Conservation (phyloP, 2,329 filamentous ascomycete species). For the Exophiala sideris region DNA sequence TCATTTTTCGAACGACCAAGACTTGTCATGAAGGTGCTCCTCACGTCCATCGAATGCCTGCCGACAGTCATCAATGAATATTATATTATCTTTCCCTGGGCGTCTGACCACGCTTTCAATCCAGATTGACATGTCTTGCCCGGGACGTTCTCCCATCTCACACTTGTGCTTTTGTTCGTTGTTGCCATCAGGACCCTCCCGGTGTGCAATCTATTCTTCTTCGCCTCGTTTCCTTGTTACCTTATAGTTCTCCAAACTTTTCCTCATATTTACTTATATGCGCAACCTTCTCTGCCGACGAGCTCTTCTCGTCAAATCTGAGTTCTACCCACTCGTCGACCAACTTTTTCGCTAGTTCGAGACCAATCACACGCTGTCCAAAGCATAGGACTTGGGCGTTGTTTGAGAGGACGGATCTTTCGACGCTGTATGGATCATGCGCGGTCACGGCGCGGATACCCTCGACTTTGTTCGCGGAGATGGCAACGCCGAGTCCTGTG, state of each 20-base stretch:
- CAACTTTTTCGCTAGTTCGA: conserved; percentile 74
- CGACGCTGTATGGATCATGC: conserved; percentile 80
- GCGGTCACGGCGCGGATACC: conserved; percentile 84
- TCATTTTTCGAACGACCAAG: too few species aligned
- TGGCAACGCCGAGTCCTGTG: conserved; percentile 82
- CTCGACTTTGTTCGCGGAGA: conserved; percentile 82
- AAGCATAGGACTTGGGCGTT: conserved; percentile 85
- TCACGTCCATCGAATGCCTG: too few species aligned
- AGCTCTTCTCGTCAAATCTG: conserved; percentile 67
- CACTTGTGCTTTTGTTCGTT: too few species aligned
- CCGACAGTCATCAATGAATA: too few species aligned
- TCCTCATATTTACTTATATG: conserved; percentile 44
- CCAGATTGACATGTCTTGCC: too few species aligned
- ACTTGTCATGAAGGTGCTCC: too few species aligned
- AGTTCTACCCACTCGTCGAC: conserved; percentile 83
- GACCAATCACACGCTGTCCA: conserved; percentile 76
- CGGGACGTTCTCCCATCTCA: too few species aligned
- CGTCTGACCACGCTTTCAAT: too few species aligned
- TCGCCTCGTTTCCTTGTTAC: too few species aligned
- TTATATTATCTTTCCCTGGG: too few species aligned
- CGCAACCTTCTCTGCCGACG: conserved; percentile 60
- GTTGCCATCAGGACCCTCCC: too few species aligned
- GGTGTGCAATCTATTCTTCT: not conserved
- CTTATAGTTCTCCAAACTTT: conserved; percentile 31
- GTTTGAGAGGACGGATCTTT: conserved; percentile 76